Evolutionary conservation across 352 stramenopile genomes (phyloP), one percentile per base, ranked within the genome.

Genomic region (Elongisporangium prolatum): DNA sequence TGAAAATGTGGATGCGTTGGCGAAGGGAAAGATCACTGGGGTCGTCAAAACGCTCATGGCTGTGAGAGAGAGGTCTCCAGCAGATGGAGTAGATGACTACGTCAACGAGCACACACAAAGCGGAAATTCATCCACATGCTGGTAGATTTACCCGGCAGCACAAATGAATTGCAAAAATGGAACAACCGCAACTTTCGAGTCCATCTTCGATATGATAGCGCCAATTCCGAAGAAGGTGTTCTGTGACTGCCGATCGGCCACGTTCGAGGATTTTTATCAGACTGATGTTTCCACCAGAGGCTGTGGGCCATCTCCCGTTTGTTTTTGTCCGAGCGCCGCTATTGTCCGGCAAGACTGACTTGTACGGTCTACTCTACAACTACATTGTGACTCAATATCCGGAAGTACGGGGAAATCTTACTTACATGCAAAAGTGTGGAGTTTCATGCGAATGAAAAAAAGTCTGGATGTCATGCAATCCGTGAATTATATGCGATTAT

Each of bases 341-440:
- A 48, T 65, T 68, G 53, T 72, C 61, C 49, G 64, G 64, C 50
- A 68, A 64, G 61, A 67, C 64, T 38, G 56, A 48, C 18, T 57
- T 71, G 60, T 64, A n/a, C 34, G 22, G 58, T 67, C 52, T 71
- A 50, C 60, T 71, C 40, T 58, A 71, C 64, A 67, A 71, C 44
- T 49, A 71, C 48, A 71, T 71, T 68, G 56, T 68, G 38, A 16
- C 4, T 25, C 57, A 18, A 17, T 59, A 64, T 48, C 60, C 65
- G 21, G n/a, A 67, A 56, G 44, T 56, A 1, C 50, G 63, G 54
- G n/a, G n/a, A n/a, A n/a, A n/a, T n/a, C n/a, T n/a, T n/a, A n/a
- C n/a, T n/a, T n/a, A n/a, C n/a, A n/a, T n/a, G n/a, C n/a, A n/a
- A n/a, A n/a, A n/a, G n/a, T n/a, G n/a, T n/a, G n/a, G n/a, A n/a